Evolutionary conservation across 495 filamentous ascomycete species (phyloP), one percentile per base, ranked within the genome.

Genomic region (Aspergillus saccharolyticus): DNA sequence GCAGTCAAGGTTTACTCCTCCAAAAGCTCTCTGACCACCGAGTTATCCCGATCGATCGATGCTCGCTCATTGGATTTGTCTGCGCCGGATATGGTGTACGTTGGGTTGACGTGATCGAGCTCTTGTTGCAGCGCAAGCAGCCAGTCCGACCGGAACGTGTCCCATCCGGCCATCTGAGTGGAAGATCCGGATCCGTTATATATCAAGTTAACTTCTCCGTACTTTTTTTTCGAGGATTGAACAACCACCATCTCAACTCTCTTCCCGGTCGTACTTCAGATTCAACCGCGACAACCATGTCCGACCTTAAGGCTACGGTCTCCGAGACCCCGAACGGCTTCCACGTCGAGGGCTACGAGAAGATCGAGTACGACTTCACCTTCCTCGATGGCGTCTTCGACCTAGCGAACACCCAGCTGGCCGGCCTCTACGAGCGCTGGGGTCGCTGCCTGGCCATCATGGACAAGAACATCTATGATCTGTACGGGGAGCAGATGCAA

Each of bases 381-480:
- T 53, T 53, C 30, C 51, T 53, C 14, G 51, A 42, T 21, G 51
- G 51, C 30, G 51, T 42, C 6, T 39, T 53, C 19, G 51, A 53
- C 14, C 15, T 21, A 1, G 1, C 19, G 17, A 25, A 53, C 12
- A 30, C 30, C 17, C 51, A 39, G 51, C 21, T 53, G 19, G 51
- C 51, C 10, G 20, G 19, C 2, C 51, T 53, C 28, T 53, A 53
- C 12, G 30, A 42, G 25, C 51, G 51, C 51, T 53, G 30, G 51
- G 51, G 51, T 1, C 51, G 51, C 4, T 53, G 51, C 28, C 18
- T 53, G 28, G 51, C 51, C n/a, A 53, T 53, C 51, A 53, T 53
- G 51, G 51, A 53, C 51, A 53, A 53, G 51, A 53, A 53, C 30
- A 53, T 53, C 30, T 53, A 53, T 15, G 30, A 42, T 21, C 28